Base-by-base conservation (phyloP, 106 monocot genomes). In the Allium cepa region DNA sequence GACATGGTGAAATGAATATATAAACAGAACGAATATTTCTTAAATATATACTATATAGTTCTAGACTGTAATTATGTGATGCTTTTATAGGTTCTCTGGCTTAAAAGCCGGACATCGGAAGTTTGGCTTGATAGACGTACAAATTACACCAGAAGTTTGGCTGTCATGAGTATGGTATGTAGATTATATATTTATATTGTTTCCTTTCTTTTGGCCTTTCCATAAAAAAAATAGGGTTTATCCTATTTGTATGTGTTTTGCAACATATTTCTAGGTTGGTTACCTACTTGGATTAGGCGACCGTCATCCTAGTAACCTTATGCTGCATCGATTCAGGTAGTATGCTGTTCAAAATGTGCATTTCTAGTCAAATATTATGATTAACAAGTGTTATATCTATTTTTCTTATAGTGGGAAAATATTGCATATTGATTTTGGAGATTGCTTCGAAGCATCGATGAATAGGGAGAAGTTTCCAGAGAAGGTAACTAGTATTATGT, bases 361-460 rank as follows among this genome's bases (percentile, higher is more conserved):
- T 36, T 64, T 49, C 49, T 16, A 49, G 13, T 64, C n/a, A 50
- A 65, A 50, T 11, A 50, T 52, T 11, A 50, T 73, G 8, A 36
- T 36, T 36, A 1, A 36, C 36, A 36, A 36, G 36, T 36, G 36
- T 5, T 36, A 36, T 36, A 36, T 36, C 22, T 36, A 36, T 36
- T 36, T 22, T 82, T 52, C 81, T 66, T 82, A 46, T 79, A 99
- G 97, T 87, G 97, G 97, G 46, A 99, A 99, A 81, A 90, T 99
- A 75, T 62, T 99, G 67, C 97, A 99, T 85, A 99, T 99, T 87
- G 97, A 99, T 78, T 99, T 99, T 75, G 97, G 97, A 72, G 97
- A 99, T 59, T 99, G 97, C 63, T 99, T 99, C 70, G 97, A 99
- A 85, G 97, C 97, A 45, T 90, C 97, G 36, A 99, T 99, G 97